Base-by-base conservation (phyloP, 139 green algal species). In the Trebouxia sp. region DNA sequence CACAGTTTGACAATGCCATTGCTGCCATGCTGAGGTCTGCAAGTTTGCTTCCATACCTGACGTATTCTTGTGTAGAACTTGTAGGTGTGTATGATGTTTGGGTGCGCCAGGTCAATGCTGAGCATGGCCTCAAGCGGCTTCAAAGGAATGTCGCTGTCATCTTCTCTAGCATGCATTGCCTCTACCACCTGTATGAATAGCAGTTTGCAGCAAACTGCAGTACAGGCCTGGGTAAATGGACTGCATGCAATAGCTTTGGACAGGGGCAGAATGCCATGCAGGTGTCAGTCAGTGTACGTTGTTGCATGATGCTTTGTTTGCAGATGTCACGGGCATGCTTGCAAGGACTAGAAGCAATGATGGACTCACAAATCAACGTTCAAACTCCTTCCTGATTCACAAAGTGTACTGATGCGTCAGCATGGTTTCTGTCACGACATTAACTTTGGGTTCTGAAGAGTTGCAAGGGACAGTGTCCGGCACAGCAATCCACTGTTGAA, bases 61-160 rank as follows among this genome's bases (percentile, higher is more conserved):
- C 69, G 41, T 56, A 77, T 55, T 37, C 69, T 56, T 20, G 69
- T 55, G 43, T 77, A 53, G 41, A 77, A 77, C 26, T 51, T 77
- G 69, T 55, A 77, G 26, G 41, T 77, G 42, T 80, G 69, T 17
- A 84, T 69, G 53, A 84, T 76, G 45, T 80, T 76, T 32, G 80
- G 70, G 80, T 84, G 80, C 9, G 32, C 65, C 42, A 83, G 78
- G 26, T 83, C 65, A 12, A 78, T 65, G 65, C 58, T 69, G 5
- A 78, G 78, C 42, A 83, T 48, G 20, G 65, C 62, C 39, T 83
- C 78, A 20, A 83, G 35, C 14, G 65, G 45, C 30, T 62, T 43
- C 14, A 70, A 15, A 22, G 78, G 39, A 14, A n/a, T 35, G 43
- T 48, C 65, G 39, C 20, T 48, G 22, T 42, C 35, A 47, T 38